Base-by-base conservation (phyloP, 2,329 filamentous ascomycete species). In the Alternaria sp. region DNA sequence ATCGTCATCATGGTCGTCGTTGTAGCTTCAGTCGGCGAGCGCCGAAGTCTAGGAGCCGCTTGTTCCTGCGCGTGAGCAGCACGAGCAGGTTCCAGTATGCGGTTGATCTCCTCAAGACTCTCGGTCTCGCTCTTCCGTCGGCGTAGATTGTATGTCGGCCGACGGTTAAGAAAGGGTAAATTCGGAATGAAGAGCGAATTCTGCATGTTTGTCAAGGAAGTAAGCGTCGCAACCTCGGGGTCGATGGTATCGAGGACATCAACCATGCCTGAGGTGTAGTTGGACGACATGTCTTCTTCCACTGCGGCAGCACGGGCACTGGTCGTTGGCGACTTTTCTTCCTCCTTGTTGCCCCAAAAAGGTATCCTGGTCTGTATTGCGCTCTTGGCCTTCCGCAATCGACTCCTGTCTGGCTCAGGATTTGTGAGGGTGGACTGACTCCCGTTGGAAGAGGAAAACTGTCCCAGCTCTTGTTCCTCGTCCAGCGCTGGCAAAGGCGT, bases 121-220 rank as follows among this genome's bases (percentile, higher is more conserved):
- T 65, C 73, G 51, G 65, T 62, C 57, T 77, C 72, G 64, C 75
- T 77, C 21, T 76, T 78, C 26, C 72, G 80, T 34, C 84, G 83
- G 5, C 88, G 88, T 7, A 95, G 81, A 40, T 86, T 86, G 74
- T 95, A 96, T 0, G 91, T 93, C 1, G 92, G 91, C 60, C 88
- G 84, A 48, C 92, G 85, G 70, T 96, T 95, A 49, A 96, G 68
- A 67, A 87, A 87, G 39, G 92, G 92, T n/a, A 96, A 81, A 64
- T 93, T 89, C 0, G 92, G 92, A 2, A 96, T 81, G 77, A 96
- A 96, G 9, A 96, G 85, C 0, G 92, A 95, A 74, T 96, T 96
- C 71, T 96, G 92, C 21, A 96, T 88, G 70, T 96, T 96, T 41
- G 91, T 96, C 9, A 96, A 84, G 13, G 91, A 94, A 0, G 91